Percentiles rank a stretch among this genome's conserved stretches.
Conservation (phyloP, 805 yeast species). For the Danielia reshetovae region DNA sequence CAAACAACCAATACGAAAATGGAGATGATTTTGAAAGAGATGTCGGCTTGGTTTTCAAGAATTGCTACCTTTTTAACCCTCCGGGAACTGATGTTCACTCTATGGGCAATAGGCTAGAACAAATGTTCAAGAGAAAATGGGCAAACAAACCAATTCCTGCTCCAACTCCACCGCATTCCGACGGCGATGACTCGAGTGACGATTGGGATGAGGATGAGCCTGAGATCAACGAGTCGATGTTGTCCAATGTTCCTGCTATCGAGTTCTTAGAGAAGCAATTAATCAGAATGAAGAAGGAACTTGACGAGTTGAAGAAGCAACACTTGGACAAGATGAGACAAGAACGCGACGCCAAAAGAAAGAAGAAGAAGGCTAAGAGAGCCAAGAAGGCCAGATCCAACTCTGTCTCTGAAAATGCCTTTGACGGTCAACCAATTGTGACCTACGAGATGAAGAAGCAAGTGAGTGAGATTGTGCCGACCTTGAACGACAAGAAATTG, state of each 20-base stretch:
- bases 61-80: constrained; percentile 91
- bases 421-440: constrained; percentile 41
- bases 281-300: constrained; percentile 77
- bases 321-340: constrained; percentile 64
- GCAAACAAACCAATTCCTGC: constrained; percentile 56
- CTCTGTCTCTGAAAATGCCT: constrained; percentile 23
- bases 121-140: constrained; percentile 85
- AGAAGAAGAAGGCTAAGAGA: constrained; percentile 38
- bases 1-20: constrained; percentile 82
- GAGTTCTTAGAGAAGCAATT: constrained; percentile 84
- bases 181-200: constrained; percentile 34
- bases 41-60: constrained; percentile 75
- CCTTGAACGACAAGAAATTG: constrained; percentile 72
- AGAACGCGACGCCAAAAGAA: constrained; percentile 54
- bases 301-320: constrained; percentile 75
- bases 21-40: constrained; percentile 87
- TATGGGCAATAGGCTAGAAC: constrained; percentile 92
- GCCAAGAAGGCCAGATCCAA: constrained; percentile 15
- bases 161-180: constrained; percentile 66
- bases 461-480: constrained; percentile 79
- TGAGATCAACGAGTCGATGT: constrained; percentile 49
- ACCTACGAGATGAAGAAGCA: constrained; percentile 97
- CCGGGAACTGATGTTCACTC: constrained; percentile 94
- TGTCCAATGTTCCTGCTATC: constrained; percentile 83
- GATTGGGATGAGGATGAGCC: constrained; percentile 52